Conservation (phyloP, 805 yeast genomes). For the Tetrapisispora nanseiensis region DNA sequence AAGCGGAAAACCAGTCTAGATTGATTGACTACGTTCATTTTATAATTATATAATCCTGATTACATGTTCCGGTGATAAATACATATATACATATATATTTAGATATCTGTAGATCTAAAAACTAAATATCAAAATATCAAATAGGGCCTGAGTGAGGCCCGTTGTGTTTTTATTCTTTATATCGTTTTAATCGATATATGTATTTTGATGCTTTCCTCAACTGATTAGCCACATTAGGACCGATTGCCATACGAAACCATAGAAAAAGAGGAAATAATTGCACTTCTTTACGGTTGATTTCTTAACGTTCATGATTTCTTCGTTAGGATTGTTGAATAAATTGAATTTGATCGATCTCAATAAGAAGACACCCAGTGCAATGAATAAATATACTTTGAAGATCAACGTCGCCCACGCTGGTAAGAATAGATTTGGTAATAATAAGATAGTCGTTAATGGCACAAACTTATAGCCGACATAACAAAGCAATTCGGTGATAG, state of each 20-base stretch:
- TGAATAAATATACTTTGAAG: constrained; percentile 40
- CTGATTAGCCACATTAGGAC: constrained; percentile 63
- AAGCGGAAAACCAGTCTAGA: too few species aligned
- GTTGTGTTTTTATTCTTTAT: too few species aligned
- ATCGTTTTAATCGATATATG: too few species aligned
- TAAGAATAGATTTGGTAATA: constrained; percentile 36
- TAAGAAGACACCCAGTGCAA: constrained; percentile 55
- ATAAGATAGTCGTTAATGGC: constrained; percentile 51
- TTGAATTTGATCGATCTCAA: constrained; percentile 44
- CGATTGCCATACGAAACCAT: constrained; percentile 75
- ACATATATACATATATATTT: background rate
- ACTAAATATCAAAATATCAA: too few species aligned
- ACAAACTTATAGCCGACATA: constrained; percentile 94
- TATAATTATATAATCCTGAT: too few species aligned
- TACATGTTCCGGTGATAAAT: too few species aligned
- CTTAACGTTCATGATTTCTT: constrained; percentile 36
- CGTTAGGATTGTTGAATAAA: constrained; percentile 40
- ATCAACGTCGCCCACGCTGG: constrained; percentile 34
- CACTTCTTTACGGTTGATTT: constrained; percentile 66
- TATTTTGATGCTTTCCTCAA: constrained; percentile 4
- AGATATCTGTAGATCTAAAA: background rate
- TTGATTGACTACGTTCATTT: too few species aligned
- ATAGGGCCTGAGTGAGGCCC: too few species aligned
- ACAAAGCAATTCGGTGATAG: constrained; percentile 73
- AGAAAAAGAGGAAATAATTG: constrained; percentile 77